These are phyloP conservation scores for Alternaria brassicae DNA, from an alignment of 2,329 filamentous ascomycete genomes.

Conservation along the genomic window DNA sequence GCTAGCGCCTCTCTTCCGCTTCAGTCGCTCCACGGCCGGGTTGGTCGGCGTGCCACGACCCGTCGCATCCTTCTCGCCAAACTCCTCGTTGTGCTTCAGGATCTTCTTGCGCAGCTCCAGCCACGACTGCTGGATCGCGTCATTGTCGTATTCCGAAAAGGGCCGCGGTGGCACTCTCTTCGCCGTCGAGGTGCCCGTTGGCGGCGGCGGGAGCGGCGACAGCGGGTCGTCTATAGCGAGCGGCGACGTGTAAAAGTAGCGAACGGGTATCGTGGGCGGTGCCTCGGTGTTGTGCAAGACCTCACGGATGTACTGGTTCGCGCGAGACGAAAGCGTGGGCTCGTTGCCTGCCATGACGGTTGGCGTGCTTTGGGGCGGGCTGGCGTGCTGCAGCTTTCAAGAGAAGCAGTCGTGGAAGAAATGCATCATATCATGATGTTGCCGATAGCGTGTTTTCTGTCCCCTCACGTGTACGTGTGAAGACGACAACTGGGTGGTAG, in stretches of 20 bases:
- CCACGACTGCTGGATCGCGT: slow-evolving; percentile 81
- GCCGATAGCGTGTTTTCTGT: slow-evolving; percentile 5
- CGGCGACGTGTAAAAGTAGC: slow-evolving; percentile 83
- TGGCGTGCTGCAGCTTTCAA: slow-evolving; percentile 10
- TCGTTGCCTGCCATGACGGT: slow-evolving; percentile 29
- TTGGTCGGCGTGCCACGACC: slow-evolving; percentile 36
- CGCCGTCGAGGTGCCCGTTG: slow-evolving; percentile 55
- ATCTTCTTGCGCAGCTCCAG: slow-evolving; percentile 63
- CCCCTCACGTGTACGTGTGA: slow-evolving; percentile 12
- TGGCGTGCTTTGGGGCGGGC: neutral
- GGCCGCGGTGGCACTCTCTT: slow-evolving; percentile 72
- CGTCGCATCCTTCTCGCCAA: slow-evolving; percentile 43
- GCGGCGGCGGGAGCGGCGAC: slow-evolving; percentile 67
- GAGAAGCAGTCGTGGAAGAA: slow-evolving; percentile 6
- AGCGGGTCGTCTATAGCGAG: slow-evolving; percentile 88
- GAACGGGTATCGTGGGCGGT: slow-evolving; percentile 45
- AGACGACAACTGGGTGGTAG: slow-evolving; percentile 24
- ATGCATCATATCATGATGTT: slow-evolving; percentile 25
- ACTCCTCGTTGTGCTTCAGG: slow-evolving; percentile 53
- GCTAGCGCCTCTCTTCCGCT: slow-evolving; percentile 44
- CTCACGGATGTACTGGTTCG: slow-evolving; percentile 56
- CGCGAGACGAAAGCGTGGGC: slow-evolving; percentile 37
- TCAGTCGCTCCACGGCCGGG: slow-evolving; percentile 45
- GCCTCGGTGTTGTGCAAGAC: slow-evolving; percentile 50
- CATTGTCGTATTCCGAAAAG: slow-evolving; percentile 80